These are phyloP conservation scores for Ensete ventricosum DNA, from an alignment of 176 grass and related monocot genomes.

Conservation along the genomic window DNA sequence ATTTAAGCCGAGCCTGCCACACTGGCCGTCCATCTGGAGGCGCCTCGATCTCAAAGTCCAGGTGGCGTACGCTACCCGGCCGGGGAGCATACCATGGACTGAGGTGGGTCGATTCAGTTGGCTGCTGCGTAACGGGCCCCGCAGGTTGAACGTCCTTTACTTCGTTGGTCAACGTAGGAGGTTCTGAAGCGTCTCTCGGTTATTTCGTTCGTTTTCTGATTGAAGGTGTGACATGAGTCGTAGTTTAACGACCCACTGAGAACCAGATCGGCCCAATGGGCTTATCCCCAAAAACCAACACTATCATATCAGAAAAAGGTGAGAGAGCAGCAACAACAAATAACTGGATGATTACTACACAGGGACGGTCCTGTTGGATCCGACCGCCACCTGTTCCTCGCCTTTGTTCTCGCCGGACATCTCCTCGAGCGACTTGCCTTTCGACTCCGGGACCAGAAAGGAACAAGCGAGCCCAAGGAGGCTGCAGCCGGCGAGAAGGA, in stretches of 20 bases:
- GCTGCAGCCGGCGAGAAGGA: constrained; percentile 64
- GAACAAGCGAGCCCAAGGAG: constrained; percentile 48
- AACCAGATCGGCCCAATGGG: too few relatives aligned
- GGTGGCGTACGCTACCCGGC: background rate
- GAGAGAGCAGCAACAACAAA: background rate
- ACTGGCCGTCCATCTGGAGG: background rate
- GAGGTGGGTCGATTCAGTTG: background rate
- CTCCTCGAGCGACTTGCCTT: constrained; percentile 73
- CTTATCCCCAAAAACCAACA: too few relatives aligned
- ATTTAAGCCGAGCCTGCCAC: too few relatives aligned
- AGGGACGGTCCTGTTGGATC: background rate
- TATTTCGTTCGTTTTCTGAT: too few relatives aligned
- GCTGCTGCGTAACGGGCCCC: background rate
- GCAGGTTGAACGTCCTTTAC: background rate
- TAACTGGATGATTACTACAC: background rate
- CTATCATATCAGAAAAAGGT: too few relatives aligned
- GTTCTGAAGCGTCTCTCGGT: too few relatives aligned
- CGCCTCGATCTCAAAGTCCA: background rate
- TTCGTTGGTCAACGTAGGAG: background rate
- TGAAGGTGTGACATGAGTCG: too few relatives aligned
- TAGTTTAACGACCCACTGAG: too few relatives aligned
- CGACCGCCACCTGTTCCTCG: background rate
- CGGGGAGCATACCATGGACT: background rate
- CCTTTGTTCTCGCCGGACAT: constrained; percentile 51
- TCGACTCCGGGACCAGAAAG: constrained; percentile 62